Conservation (phyloP, 352 stramenopile species). For the Phytophthora gonapodyides region DNA sequence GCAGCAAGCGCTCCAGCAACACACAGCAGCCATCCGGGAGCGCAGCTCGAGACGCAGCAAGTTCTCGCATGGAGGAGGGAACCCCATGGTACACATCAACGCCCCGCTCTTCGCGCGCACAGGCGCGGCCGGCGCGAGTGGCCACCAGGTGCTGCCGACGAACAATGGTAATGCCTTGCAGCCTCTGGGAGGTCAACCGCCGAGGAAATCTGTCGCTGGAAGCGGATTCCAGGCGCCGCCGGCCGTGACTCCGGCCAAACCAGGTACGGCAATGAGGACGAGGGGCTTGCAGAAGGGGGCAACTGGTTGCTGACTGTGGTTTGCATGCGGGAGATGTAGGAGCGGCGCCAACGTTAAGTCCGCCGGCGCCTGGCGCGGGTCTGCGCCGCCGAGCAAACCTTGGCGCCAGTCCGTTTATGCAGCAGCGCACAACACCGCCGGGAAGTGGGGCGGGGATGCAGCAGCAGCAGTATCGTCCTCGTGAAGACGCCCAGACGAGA, state of each 20-base stretch:
- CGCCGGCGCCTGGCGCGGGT: constrained; percentile 33
- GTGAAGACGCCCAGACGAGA: constrained; percentile 72
- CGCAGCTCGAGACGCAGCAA: constrained; percentile 79
- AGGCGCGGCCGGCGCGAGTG: constrained; percentile 18
- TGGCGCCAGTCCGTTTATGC: constrained; percentile 74
- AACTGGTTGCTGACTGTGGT: background rate
- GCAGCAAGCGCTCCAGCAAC: constrained; percentile 69
- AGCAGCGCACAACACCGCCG: constrained; percentile 48
- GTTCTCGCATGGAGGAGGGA: constrained; percentile 76
- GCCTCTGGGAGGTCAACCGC: constrained; percentile 24
- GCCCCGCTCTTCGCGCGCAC: constrained; percentile 75
- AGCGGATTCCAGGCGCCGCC: constrained; percentile 27
- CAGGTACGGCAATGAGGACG: constrained; percentile 25
- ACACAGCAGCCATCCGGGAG: constrained; percentile 71
- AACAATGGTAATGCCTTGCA: constrained; percentile 31
- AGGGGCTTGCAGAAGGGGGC: background rate
- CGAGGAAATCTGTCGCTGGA: constrained; percentile 13
- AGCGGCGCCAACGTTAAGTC: constrained; percentile 20
- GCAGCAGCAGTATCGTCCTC: constrained; percentile 69
- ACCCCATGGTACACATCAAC: constrained; percentile 81
- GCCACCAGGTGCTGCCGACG: constrained; percentile 26
- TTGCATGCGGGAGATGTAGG: constrained; percentile 7
- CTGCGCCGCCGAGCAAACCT: constrained; percentile 72
- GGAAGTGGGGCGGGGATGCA: constrained; percentile 30
- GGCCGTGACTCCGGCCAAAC: constrained; percentile 22